phyloP scores from a whole-genome alignment of 768 basidiomycete species.

The Mycena pura region DNA sequence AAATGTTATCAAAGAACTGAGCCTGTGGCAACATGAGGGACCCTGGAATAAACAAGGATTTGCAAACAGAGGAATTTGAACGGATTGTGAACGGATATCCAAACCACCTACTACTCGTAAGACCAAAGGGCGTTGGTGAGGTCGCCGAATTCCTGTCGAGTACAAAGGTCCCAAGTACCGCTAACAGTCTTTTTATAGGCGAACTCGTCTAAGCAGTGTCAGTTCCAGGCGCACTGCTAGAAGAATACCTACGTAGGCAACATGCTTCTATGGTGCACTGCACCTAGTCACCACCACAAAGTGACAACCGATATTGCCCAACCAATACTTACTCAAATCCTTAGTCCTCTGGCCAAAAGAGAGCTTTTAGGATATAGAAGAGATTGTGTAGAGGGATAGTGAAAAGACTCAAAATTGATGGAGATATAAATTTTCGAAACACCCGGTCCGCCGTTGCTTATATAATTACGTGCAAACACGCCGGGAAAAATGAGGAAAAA shows the following conservation, averaged over 20 bases:
- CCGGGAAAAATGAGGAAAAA: too few relatives aligned
- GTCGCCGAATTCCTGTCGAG: not conserved
- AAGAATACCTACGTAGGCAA: not conserved
- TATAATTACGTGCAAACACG: too few relatives aligned
- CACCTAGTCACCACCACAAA: not conserved
- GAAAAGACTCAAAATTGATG: not conserved
- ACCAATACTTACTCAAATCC: too few relatives aligned
- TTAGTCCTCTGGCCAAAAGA: not conserved
- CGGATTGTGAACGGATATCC: not conserved
- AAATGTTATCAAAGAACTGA: not conserved
- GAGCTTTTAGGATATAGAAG: too few relatives aligned
- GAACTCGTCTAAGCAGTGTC: constrained; percentile 1
- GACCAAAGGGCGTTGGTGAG: constrained; percentile 4
- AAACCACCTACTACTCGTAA: constrained; percentile 4
- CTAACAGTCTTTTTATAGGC: not conserved
- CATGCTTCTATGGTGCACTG: constrained; percentile 2
- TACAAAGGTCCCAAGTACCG: constrained; percentile 2
- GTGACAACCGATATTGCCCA: too few relatives aligned
- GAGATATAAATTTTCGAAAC: not conserved
- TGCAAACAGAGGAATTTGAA: not conserved
- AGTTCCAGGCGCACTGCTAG: not conserved
- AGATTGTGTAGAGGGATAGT: too few relatives aligned
- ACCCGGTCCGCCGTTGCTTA: too few relatives aligned
- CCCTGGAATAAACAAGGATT: not conserved
- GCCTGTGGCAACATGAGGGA: not conserved